These are phyloP conservation scores for Candolleomyces efflorescens DNA, from an alignment of 768 basidiomycete genomes.

Conservation along the genomic window DNA sequence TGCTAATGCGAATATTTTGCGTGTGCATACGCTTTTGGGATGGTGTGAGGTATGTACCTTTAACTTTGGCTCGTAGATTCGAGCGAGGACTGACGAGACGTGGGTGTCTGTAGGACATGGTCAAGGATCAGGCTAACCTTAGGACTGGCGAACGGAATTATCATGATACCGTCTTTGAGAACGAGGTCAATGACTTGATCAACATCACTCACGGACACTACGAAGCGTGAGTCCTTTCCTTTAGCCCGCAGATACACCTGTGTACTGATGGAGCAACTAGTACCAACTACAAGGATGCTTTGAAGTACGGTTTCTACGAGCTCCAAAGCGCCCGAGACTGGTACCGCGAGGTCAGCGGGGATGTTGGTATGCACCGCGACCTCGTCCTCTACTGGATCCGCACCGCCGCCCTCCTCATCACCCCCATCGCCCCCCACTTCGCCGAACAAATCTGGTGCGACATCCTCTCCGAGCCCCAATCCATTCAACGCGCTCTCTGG, in stretches of 20 bases:
- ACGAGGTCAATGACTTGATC: constrained; percentile 86
- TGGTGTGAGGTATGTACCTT: constrained; percentile 79
- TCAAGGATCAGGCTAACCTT: constrained; percentile 63
- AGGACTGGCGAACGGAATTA: constrained; percentile 74
- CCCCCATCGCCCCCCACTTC: constrained; percentile 91
- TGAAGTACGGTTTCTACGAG: constrained; percentile 96
- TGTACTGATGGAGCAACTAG: constrained; percentile 33
- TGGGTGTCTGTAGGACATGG: constrained; percentile 58
- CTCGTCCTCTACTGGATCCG: constrained; percentile 85
- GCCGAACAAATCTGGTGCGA: constrained; percentile 85
- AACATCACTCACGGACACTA: constrained; percentile 78
- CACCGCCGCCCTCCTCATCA: constrained; percentile 70
- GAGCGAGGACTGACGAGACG: not conserved
- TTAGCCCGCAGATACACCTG: not conserved
- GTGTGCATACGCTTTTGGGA: constrained; percentile 82
- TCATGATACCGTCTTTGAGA: constrained; percentile 87
- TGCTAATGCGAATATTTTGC: constrained; percentile 93
- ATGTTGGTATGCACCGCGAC: constrained; percentile 88
- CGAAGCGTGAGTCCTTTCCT: constrained; percentile 57
- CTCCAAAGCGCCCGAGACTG: constrained; percentile 89
- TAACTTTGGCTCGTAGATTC: constrained; percentile 4
- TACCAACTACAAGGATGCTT: constrained; percentile 91
- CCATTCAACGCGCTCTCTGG: constrained; percentile 83
- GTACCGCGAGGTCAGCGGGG: constrained; percentile 90
- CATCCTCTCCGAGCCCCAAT: constrained; percentile 66